These are phyloP conservation scores for Purpureocillium lavendulum DNA, from an alignment of 2,329 filamentous ascomycete genomes.

Conservation along the genomic window DNA sequence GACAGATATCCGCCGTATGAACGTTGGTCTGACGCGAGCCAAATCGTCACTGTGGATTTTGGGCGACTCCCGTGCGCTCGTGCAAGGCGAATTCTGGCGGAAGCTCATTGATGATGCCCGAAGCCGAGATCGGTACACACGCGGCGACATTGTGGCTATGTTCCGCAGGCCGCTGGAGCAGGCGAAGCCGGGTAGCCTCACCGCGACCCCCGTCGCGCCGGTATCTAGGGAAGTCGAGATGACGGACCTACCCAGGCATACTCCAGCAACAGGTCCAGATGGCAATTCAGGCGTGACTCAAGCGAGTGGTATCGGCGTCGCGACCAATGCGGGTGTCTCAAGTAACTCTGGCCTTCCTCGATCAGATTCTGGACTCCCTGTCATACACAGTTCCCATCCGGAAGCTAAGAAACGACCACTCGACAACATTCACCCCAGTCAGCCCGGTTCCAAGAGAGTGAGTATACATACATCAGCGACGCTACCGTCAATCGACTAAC, in stretches of 20 bases:
- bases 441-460: conserved; percentile 32
- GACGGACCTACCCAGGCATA: conserved; percentile 1
- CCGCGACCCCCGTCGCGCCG: background rate
- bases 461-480: conserved; percentile 12
- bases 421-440: conserved; percentile 24
- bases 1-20: conserved; percentile 97
- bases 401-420: conserved; percentile 34
- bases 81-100: conserved; percentile 86
- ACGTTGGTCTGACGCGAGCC: conserved; percentile 92
- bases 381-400: conserved; percentile 27
- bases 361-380: conserved; percentile 20
- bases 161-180: conserved; percentile 35
- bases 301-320: background rate
- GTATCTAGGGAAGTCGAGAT: conserved; percentile 6
- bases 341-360: conserved; percentile 15
- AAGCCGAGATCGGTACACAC: conserved; percentile 65
- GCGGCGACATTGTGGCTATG: conserved; percentile 47
- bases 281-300: background rate
- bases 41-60: conserved; percentile 96
- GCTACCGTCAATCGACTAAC: conserved; percentile 13
- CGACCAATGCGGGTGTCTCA: conserved; percentile 1
- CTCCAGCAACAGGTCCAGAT: background rate
- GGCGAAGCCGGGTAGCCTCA: conserved; percentile 18
- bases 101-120: conserved; percentile 78
- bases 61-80: conserved; percentile 79